Conservation (phyloP, 805 yeast genomes). For the Teunomyces panamensis region DNA sequence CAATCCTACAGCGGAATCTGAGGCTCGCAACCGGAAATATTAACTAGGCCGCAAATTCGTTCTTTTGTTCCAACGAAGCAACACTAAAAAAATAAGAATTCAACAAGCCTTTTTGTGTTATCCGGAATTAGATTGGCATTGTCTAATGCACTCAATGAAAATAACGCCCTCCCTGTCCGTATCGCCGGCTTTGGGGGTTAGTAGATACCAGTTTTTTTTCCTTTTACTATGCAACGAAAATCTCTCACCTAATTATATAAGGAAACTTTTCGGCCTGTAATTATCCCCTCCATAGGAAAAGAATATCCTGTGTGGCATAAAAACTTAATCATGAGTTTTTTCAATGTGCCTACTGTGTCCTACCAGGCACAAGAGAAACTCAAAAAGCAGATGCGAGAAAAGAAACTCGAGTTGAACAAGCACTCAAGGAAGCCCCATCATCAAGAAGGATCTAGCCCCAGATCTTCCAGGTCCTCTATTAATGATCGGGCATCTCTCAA, state of each 20-base stretch:
- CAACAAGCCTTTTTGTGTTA: background rate
- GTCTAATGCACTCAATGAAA: background rate
- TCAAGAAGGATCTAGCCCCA: background rate
- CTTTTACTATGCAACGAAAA: background rate
- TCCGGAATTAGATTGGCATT: background rate
- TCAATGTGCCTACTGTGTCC: constrained; percentile 14
- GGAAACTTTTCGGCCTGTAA: background rate
- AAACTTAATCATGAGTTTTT: constrained; percentile 11
- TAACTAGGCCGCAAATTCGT: background rate
- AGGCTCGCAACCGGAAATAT: background rate
- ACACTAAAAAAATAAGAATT: background rate
- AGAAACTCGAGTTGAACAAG: constrained; percentile 1
- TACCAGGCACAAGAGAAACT: constrained; percentile 16
- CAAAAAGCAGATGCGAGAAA: constrained; percentile 12
- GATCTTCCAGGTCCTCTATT: background rate
- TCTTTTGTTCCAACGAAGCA: background rate
- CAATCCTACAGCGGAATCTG: background rate
- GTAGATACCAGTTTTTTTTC: background rate
- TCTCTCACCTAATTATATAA: background rate
- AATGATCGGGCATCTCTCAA: no score
- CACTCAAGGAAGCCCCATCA: background rate
- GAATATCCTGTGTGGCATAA: background rate
- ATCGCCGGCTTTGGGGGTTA: background rate
- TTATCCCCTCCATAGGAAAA: background rate
- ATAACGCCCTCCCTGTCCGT: background rate